phyloP scores from a whole-genome alignment of 495 filamentous ascomycete genomes.

The Xylaria venustula region DNA sequence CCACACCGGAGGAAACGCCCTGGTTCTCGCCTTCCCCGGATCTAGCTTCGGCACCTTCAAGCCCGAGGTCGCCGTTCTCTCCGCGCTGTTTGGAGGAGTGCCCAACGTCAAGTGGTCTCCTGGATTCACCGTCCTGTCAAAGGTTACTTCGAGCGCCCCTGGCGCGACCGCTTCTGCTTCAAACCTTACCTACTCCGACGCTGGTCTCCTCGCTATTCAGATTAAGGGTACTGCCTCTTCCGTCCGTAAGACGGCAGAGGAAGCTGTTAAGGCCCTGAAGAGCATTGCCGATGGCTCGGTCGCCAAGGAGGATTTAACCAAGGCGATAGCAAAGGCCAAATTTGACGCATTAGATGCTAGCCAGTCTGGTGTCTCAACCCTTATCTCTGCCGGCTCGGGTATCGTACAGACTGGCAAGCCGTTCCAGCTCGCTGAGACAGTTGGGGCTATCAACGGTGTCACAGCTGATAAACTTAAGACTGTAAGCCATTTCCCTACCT shows the following conservation, averaged over 20 bases:
- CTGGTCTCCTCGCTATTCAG: slow-evolving; percentile 81
- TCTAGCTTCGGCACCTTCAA: slow-evolving; percentile 77
- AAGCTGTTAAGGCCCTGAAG: slow-evolving; percentile 78
- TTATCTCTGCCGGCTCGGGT: slow-evolving; percentile 49
- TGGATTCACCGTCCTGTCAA: slow-evolving; percentile 84
- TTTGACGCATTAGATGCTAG: slow-evolving; percentile 86
- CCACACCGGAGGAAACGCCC: slow-evolving; percentile 65
- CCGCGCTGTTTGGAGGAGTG: slow-evolving; percentile 85
- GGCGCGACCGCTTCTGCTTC: slow-evolving; percentile 66
- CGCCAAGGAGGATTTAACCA: slow-evolving; percentile 80
- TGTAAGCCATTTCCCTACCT: slow-evolving; percentile 54
- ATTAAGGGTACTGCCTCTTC: slow-evolving; percentile 69
- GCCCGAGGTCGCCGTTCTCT: slow-evolving; percentile 85
- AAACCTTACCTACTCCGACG: slow-evolving; percentile 88
- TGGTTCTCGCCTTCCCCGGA: slow-evolving; percentile 91
- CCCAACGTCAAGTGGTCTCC: slow-evolving; percentile 93
- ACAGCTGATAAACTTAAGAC: slow-evolving; percentile 81
- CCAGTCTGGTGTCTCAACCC: slow-evolving; percentile 60
- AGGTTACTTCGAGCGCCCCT: slow-evolving; percentile 65
- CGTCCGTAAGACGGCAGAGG: slow-evolving; percentile 56
- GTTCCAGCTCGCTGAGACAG: slow-evolving; percentile 80
- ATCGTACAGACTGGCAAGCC: slow-evolving; percentile 77
- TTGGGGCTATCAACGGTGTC: slow-evolving; percentile 76
- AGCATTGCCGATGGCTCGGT: slow-evolving; percentile 71
- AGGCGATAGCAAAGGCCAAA: slow-evolving; percentile 89